phyloP scores from a whole-genome alignment of 2,329 filamentous ascomycete genomes.

The Hortaea sp. region DNA sequence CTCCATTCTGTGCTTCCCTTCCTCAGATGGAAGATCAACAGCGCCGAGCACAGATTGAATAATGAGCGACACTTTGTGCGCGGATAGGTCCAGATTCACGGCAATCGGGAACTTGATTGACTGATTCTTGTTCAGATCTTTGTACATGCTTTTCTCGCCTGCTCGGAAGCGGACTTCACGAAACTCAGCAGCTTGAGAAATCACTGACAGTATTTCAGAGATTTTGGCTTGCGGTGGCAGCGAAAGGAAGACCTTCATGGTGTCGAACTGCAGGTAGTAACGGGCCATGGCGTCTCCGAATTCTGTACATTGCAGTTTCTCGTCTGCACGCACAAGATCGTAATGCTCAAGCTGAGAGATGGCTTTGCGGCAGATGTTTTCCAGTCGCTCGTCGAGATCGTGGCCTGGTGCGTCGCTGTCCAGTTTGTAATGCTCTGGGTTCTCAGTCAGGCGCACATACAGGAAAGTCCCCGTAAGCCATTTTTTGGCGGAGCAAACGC shows the following conservation, averaged over 20 bases:
- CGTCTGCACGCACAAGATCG: constrained; percentile 43
- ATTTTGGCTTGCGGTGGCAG: constrained; percentile 52
- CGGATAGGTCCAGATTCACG: constrained; percentile 52
- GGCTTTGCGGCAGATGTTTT: constrained; percentile 60
- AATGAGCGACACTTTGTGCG: constrained; percentile 68
- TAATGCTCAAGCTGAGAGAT: constrained; percentile 54
- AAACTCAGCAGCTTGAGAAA: constrained; percentile 64
- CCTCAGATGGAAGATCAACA: constrained; percentile 51
- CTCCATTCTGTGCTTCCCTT: constrained; percentile 46
- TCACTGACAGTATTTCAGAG: constrained; percentile 55
- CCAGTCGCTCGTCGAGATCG: constrained; percentile 54
- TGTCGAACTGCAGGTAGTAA: constrained; percentile 71
- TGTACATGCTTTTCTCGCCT: constrained; percentile 59
- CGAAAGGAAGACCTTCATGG: constrained; percentile 61
- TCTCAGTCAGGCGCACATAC: constrained; percentile 60
- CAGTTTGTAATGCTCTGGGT: constrained; percentile 61
- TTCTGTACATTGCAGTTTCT: constrained; percentile 52
- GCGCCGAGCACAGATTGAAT: constrained; percentile 66
- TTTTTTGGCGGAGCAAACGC: constrained; percentile 53
- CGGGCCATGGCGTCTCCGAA: constrained; percentile 73
- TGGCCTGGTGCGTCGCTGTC: constrained; percentile 40
- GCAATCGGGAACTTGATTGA: constrained; percentile 63
- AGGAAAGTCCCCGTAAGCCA: constrained; percentile 75
- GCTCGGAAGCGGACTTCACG: constrained; percentile 60
- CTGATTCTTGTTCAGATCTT: constrained; percentile 58